Base-by-base conservation (phyloP, 495 filamentous ascomycete species). In the Penicillium manginii region DNA sequence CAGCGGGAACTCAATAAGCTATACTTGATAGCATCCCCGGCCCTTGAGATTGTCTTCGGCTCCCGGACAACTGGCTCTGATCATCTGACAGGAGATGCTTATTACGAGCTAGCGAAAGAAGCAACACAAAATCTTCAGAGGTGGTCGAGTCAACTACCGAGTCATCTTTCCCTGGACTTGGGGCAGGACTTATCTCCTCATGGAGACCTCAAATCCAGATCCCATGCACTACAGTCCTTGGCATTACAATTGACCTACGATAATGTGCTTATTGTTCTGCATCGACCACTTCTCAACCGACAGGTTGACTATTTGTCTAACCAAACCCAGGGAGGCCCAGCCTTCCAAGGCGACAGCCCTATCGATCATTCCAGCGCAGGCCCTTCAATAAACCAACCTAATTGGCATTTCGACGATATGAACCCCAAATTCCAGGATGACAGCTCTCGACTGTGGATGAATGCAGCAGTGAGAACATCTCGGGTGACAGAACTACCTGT, bases 221-320 rank as follows among this genome's bases (percentile, higher is more conserved):
- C 66, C 17, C 55, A 72, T 52, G 57, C 62, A 7, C 50, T 73
- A 15, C 69, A 72, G 52, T 64, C 71, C 10, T 33, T 75, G 15
- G 60, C 71, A 4, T 39, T 75, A 12, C 68, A 75, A 37, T 33
- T 75, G 7, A 72, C 71, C 1, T 75, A 67, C 33, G 73, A 75
- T 52, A 72, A 72, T 46, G 50, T 75, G 12, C 54, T 73, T 17
- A 73, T 75, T 37, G 64, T 75, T 2, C 40, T 75, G 9, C 64
- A 75, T 50, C 61, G 73, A 12, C 73, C 73, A 40, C 54, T 75
- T 8, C 39, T 75, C 10, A 66, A 65, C 7, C 31, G 63, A 31
- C 65, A 67, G 32, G 68, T 68, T n/a, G 59, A 68, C 31, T 57
- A 68, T 46, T 54, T 71, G 1, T 62, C 61, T 7, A 59, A 48